phyloP scores from a whole-genome alignment of 768 basidiomycete genomes.

The Termitomyces bulborhizus region DNA sequence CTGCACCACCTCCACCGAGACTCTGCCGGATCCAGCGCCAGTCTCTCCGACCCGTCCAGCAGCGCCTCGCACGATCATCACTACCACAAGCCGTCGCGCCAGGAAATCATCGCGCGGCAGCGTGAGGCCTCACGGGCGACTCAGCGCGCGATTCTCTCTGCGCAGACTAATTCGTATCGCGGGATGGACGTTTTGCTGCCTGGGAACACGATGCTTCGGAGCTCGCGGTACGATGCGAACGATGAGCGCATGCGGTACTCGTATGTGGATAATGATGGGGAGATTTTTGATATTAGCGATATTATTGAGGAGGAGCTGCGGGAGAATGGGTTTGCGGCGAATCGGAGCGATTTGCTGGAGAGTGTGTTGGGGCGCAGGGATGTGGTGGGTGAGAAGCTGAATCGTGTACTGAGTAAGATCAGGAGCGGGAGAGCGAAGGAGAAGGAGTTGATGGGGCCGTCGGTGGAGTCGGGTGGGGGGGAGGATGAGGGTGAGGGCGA shows the following conservation, averaged over 20 bases:
- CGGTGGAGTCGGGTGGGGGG: no score
- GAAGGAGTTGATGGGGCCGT: slow-evolving; percentile 21
- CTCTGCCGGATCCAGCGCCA: slow-evolving; percentile 48
- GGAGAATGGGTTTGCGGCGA: slow-evolving; percentile 31
- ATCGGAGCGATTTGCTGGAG: slow-evolving; percentile 60
- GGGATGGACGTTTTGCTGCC: slow-evolving; percentile 88
- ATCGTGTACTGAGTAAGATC: slow-evolving; percentile 72
- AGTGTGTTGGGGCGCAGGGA: slow-evolving; percentile 56
- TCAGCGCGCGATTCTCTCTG: slow-evolving; percentile 75
- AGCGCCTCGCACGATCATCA: slow-evolving; percentile 24
- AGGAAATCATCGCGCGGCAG: slow-evolving; percentile 93
- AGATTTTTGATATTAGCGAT: slow-evolving; percentile 90
- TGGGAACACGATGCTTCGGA: slow-evolving; percentile 80
- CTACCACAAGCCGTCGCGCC: slow-evolving; percentile 49
- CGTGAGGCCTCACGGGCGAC: slow-evolving; percentile 81
- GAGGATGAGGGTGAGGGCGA: no score
- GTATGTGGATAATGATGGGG: slow-evolving; percentile 86
- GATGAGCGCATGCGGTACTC: slow-evolving; percentile 86
- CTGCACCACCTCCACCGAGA: slow-evolving; percentile 68
- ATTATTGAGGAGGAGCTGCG: slow-evolving; percentile 87
- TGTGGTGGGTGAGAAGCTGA: slow-evolving; percentile 60
- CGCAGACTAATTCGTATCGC: slow-evolving; percentile 77
- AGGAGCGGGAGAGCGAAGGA: slow-evolving; percentile 52
- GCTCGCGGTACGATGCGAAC: slow-evolving; percentile 63
- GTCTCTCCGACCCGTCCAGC: slow-evolving; percentile 36